Evolutionary conservation across 495 filamentous ascomycete species (phyloP), one percentile per base, ranked within the genome.

Genomic region (Hypoxylon perforatum): DNA sequence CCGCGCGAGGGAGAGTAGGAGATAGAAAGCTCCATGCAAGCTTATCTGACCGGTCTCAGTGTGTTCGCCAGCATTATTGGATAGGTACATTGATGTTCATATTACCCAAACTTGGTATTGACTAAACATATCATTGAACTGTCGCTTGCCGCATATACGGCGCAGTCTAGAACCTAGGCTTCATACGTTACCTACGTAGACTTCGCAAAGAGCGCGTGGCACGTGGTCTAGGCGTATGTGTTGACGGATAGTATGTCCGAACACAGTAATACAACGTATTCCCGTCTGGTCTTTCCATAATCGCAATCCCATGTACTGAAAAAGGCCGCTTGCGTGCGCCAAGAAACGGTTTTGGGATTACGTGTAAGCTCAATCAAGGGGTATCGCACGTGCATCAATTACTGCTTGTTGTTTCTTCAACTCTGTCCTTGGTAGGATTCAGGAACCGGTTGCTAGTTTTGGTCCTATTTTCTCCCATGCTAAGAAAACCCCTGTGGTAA

Each of bases 181-280:
- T 52, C 47, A 54, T 7, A 28, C 25, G 25, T 47, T 47, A n/a
- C 53, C 39, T 39, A n/a, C n/a, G n/a, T n/a, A n/a, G n/a, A 33
- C 23, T 53, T 19, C 35, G 54, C 46, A 39, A 45, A 28, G 7
- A 23, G 30, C 25, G 38, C 54, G 61, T 52, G 52, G 50, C 46
- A 44, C 47, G 47, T 28, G 36, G 23, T 25, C 63, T 61, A 12
- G 41, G 50, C 57, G 41, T n/a, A 11, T 42, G 41, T n/a, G n/a
- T 42, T 42, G 11, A 57, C 33, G 33, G 57, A 45, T 3, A 61
- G 53, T n/a, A n/a, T n/a, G 45, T 63, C 59, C 53, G 65, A 59
- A 25, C 49, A 54, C 12, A 63, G 53, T 49, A 36, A 54, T 50
- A 50, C 33, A 25, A 39, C 15, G 45, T 50, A 4, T n/a, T n/a